phyloP scores from a whole-genome alignment of 306 rosid genomes.

The Dryas octopetala region DNA sequence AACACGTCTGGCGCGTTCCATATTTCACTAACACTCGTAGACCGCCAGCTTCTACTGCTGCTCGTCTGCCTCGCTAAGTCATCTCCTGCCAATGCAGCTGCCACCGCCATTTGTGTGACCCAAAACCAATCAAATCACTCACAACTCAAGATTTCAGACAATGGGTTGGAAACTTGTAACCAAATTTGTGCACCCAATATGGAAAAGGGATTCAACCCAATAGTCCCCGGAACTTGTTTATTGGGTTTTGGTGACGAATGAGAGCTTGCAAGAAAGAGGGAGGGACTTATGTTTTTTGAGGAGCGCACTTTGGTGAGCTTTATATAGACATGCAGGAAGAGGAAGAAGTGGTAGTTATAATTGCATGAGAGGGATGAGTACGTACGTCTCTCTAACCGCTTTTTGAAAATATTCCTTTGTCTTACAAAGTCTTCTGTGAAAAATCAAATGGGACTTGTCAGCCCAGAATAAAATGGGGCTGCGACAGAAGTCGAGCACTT shows the following conservation, averaged over 20 bases:
- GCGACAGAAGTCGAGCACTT: no score
- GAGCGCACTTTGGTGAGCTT: neutral
- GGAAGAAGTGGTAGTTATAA: neutral
- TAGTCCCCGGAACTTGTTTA: neutral
- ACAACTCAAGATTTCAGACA: neutral
- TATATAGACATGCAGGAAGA: neutral
- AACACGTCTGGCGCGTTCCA: constrained; percentile 62
- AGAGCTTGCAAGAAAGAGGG: neutral
- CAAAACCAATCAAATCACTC: neutral
- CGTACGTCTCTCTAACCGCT: no score
- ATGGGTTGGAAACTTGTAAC: neutral
- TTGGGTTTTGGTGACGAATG: neutral
- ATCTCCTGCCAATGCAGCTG: constrained; percentile 33
- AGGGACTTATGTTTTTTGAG: neutral
- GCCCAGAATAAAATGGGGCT: no score
- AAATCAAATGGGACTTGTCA: no score
- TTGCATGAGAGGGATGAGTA: no score
- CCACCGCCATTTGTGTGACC: constrained; percentile 33
- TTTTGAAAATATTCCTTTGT: no score
- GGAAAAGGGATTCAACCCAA: neutral
- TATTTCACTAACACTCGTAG: constrained; percentile 47
- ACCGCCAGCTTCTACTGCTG: constrained; percentile 50
- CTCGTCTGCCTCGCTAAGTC: constrained; percentile 37
- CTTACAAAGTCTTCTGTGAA: no score
- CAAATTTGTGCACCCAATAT: neutral